phyloP scores from a whole-genome alignment of 1,284 basidiomycete species.

The Amylostereum areolatum region DNA sequence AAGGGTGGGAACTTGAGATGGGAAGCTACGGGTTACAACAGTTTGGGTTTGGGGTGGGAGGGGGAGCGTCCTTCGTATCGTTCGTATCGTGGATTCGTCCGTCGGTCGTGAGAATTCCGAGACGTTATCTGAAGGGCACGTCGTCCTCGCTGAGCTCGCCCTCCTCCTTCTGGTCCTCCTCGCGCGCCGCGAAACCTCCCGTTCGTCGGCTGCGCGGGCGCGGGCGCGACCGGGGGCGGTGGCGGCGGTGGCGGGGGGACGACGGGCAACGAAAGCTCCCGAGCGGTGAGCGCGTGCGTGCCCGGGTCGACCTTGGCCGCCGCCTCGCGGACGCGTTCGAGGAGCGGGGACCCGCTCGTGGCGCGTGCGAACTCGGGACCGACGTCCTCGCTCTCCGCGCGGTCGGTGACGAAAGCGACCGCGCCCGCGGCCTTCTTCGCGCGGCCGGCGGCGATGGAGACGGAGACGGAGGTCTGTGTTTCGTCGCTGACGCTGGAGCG shows the following conservation, averaged over 20 bases:
- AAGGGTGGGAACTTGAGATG: too few species aligned
- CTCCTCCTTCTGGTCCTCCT: slow-evolving; percentile 33
- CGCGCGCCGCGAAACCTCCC: slow-evolving; percentile 1
- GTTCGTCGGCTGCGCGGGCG: not conserved
- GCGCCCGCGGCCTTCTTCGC: slow-evolving; percentile 9
- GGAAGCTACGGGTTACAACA: too few species aligned
- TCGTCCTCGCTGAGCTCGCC: slow-evolving; percentile 42
- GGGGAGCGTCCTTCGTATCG: too few species aligned
- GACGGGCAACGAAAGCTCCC: too few species aligned
- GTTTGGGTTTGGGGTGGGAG: too few species aligned
- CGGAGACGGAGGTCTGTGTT: slow-evolving; percentile 24
- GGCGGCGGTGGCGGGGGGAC: not conserved
- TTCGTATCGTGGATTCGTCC: too few species aligned
- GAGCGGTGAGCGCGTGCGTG: too few species aligned
- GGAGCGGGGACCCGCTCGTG: not conserved
- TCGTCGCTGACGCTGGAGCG: slow-evolving; percentile 27
- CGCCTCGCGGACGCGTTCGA: too few species aligned
- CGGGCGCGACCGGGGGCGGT: not conserved
- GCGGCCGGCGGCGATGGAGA: slow-evolving; percentile 20
- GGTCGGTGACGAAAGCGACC: slow-evolving; percentile 1
- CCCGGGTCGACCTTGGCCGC: too few species aligned
- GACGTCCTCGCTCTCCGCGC: slow-evolving; percentile 7
- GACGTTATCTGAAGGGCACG: too few species aligned
- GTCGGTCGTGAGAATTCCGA: too few species aligned
- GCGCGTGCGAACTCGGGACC: slow-evolving; percentile 1